Evolutionary conservation across 2,329 filamentous ascomycete genomes (phyloP), one percentile per base, ranked within the genome.

Genomic region (Botrytis porri): DNA sequence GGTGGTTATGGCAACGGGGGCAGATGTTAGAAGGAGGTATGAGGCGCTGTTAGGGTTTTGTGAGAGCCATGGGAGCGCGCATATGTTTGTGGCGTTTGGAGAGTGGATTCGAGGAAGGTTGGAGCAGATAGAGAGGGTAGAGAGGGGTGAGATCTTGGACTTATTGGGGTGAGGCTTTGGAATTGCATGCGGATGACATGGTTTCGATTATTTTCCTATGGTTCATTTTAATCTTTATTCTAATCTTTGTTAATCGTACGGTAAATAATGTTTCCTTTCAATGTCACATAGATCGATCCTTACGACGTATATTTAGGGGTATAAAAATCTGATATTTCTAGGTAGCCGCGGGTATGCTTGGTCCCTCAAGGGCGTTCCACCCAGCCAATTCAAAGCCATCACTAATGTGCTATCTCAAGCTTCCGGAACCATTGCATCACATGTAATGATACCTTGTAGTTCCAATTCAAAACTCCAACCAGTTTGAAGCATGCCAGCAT

Each of bases 31-130:
- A 16, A 80, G 84, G 72, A 82, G 84, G 57, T 85, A 85, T 77
- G 70, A 75, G 48, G 82, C 80, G 0, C 67, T 88, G 71, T 75
- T 78, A 2, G 65, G 65, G 0, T 86, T 86, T 69, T 89, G 86
- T 75, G 77, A 80, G 22, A 74, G 73, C 3, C 83, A 84, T 81
- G 78, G 77, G 32, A 75, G 81, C 4, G 81, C 84, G 12, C 83
- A 82, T 22, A 81, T 87, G 77, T 87, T 87, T 79, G 82, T 80
- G 9, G 86, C 82, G 0, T 86, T 83, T 74, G 78, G 76, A 10
- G 82, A 82, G 2, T 88, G 86, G 86, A 75, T 86, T 48, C 60
- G 72, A 29, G 77, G 72, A 74, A 78, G 79, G 69, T 69, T 83
- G 69, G 70, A 59, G 20, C 61, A 75, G 32, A 57, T 74, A 16